Evolutionary conservation across 2,329 filamentous ascomycete genomes (phyloP).

Genomic region (Alternaria longipes): DNA sequence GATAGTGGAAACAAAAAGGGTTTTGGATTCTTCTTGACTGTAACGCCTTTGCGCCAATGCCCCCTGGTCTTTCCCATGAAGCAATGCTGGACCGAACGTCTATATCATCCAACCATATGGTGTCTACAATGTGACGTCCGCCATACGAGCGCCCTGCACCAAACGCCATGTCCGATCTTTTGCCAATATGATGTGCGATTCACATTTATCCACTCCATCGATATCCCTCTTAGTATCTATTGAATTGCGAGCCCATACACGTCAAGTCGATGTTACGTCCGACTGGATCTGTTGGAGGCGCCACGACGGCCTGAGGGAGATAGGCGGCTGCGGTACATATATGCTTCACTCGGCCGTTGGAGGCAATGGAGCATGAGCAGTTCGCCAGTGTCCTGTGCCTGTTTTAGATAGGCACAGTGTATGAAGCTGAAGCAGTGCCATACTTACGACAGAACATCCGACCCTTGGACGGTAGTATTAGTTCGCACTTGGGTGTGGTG

Average conservation of each 20-base stretch:
- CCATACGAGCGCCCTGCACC: not conserved
- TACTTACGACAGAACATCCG: too few relatives aligned
- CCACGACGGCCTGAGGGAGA: not conserved
- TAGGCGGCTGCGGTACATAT: not conserved
- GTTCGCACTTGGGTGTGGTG: too few relatives aligned
- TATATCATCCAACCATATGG: not conserved
- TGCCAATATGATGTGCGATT: too few relatives aligned
- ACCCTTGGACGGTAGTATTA: too few relatives aligned
- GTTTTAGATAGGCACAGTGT: too few relatives aligned
- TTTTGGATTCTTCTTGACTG: not conserved
- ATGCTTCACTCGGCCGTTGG: not conserved
- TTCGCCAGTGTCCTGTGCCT: not conserved
- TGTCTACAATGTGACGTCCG: not conserved
- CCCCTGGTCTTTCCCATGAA: not conserved
- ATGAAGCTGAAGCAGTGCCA: too few relatives aligned
- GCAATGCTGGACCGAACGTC: not conserved
- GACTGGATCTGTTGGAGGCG: not conserved
- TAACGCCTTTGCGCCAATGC: not conserved
- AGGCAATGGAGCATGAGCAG: not conserved
- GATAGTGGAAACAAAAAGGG: not conserved
- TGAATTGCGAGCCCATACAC: slow-evolving; percentile 2
- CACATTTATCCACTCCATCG: too few relatives aligned
- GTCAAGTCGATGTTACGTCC: not conserved
- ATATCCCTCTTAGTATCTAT: not conserved
- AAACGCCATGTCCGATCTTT: not conserved